Evolutionary conservation across 768 basidiomycete species (phyloP).

Genomic region (Termitomyces sp.): DNA sequence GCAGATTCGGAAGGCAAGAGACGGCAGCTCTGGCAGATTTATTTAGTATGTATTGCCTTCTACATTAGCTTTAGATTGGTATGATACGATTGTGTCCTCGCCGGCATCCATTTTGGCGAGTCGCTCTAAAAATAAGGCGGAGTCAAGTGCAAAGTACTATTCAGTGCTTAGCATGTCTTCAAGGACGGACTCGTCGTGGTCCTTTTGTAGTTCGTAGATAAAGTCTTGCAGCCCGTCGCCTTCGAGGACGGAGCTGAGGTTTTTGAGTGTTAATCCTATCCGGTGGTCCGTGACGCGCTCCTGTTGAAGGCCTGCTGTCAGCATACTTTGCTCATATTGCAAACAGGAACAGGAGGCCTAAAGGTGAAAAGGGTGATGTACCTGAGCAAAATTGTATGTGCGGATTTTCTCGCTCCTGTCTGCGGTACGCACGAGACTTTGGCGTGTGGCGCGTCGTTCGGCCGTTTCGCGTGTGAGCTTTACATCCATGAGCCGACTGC

Average conservation of each 20-base stretch:
- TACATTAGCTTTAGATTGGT: neutral
- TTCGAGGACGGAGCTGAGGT: slow-evolving; percentile 62
- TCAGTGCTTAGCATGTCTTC: slow-evolving; percentile 11
- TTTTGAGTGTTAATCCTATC: slow-evolving; percentile 72
- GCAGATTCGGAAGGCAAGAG: neutral
- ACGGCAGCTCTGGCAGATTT: neutral
- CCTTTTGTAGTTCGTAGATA: slow-evolving; percentile 50
- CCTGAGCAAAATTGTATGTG: slow-evolving; percentile 94
- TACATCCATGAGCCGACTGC: slow-evolving; percentile 79
- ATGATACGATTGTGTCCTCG: neutral
- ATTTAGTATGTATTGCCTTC: neutral
- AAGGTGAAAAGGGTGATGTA: slow-evolving; percentile 15
- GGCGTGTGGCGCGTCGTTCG: slow-evolving; percentile 63
- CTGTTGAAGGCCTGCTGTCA: slow-evolving; percentile 29
- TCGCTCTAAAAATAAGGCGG: neutral
- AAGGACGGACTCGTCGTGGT: slow-evolving; percentile 44
- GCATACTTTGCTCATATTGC: neutral
- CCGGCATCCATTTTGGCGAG: neutral
- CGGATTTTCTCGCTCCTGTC: slow-evolving; percentile 94
- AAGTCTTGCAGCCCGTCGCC: slow-evolving; percentile 60
- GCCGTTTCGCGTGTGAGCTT: slow-evolving; percentile 70
- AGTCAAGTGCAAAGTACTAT: neutral
- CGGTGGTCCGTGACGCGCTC: slow-evolving; percentile 94
- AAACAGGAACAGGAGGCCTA: neutral
- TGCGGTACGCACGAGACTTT: slow-evolving; percentile 72